phyloP scores from a whole-genome alignment of 257 asterid genomes.

The Osmanthus fragrans region DNA sequence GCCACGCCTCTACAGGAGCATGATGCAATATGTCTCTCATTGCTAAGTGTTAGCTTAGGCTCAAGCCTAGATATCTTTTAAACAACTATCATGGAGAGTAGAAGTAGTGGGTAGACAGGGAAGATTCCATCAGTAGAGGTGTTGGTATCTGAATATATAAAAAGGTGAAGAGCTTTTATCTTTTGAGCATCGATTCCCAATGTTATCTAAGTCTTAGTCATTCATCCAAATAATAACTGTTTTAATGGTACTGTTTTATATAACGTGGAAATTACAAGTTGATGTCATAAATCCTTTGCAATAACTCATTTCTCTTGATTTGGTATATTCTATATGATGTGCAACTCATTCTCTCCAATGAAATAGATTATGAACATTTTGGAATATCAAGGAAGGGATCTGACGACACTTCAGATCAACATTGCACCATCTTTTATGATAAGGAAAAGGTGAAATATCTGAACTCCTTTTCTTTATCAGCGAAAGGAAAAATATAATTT shows the following conservation, averaged over 20 bases:
- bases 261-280: background rate
- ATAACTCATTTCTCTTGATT: background rate
- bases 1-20: too few species aligned
- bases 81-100: background rate
- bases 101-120: background rate
- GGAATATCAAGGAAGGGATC: conserved; percentile 94
- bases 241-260: background rate
- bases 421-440: conserved; percentile 85
- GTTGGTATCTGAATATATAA: background rate
- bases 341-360: conserved; percentile 16
- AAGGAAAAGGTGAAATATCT: conserved; percentile 72
- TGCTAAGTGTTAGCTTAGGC: too few species aligned
- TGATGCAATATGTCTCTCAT: too few species aligned
- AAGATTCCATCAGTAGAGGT: background rate
- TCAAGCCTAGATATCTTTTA: too few species aligned
- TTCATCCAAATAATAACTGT: conserved; percentile 13
- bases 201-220: background rate
- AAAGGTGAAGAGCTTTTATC: background rate
- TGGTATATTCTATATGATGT: conserved; percentile 6
- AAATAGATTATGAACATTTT: conserved; percentile 81
- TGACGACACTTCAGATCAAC: conserved; percentile 85
- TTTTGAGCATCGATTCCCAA: background rate
- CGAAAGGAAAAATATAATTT: background rate
- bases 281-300: background rate
- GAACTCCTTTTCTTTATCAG: background rate